Percentiles rank a stretch among this genome's conserved stretches.
Evolutionary conservation across 352 stramenopile genomes (phyloP).

Genomic region (Globisporangium sylvaticum): DNA sequence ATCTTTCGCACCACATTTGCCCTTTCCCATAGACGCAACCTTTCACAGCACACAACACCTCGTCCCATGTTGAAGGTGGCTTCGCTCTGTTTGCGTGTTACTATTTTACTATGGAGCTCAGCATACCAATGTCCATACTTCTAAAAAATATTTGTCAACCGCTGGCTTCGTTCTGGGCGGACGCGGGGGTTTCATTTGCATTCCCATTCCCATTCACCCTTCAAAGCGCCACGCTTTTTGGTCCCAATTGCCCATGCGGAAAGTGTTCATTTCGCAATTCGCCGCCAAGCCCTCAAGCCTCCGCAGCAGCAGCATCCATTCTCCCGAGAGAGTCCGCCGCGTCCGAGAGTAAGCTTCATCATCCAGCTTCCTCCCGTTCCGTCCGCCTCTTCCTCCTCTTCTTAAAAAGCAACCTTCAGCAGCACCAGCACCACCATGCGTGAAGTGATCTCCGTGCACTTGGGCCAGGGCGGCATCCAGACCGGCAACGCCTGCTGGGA

Average conservation of each 20-base stretch:
- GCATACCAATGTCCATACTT: background rate
- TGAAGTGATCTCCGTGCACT: conserved; percentile 82
- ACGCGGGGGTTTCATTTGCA: conserved; percentile 1
- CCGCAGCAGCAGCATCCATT: background rate
- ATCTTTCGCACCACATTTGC: background rate
- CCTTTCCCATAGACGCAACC: background rate
- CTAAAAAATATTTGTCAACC: background rate
- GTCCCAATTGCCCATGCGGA: background rate
- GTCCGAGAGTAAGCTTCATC: conserved; percentile 62
- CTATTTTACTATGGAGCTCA: background rate
- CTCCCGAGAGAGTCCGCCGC: background rate
- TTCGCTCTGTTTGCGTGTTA: background rate
- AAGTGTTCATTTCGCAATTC: conserved; percentile 7
- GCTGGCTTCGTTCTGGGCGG: background rate
- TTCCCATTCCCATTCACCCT: background rate
- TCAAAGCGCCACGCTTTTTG: background rate
- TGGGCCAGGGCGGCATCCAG: conserved; percentile 89
- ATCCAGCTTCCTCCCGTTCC: conserved; percentile 53
- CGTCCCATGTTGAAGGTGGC: background rate
- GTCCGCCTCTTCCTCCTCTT: background rate
- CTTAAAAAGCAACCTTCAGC: no score
- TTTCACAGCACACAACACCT: background rate
- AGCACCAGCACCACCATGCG: conserved; percentile 55
- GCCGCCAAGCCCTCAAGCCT: conserved; percentile 3
- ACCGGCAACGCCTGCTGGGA: conserved; percentile 85